Conservation (phyloP, 768 basidiomycete species). For the Termitomyces sp. region DNA sequence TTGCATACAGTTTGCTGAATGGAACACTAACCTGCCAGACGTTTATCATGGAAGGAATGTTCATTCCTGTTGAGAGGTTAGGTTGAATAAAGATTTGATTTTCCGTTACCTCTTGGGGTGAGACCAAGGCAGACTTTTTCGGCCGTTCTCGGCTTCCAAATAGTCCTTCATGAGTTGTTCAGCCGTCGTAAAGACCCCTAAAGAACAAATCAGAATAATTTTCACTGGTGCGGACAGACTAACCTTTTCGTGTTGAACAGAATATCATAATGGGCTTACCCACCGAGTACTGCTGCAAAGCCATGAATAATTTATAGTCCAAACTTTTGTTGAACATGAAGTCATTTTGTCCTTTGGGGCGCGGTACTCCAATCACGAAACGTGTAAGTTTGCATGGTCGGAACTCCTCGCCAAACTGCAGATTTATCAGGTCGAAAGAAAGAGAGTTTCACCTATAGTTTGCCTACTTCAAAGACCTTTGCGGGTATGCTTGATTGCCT, state of each 20-base stretch:
- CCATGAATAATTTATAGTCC: slow-evolving; percentile 67
- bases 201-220: neutral
- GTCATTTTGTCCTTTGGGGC: slow-evolving; percentile 67
- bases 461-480: slow-evolving; percentile 61
- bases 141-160: slow-evolving; percentile 49
- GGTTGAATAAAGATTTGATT: neutral
- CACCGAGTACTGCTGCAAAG: slow-evolving; percentile 70
- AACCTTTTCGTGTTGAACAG: slow-evolving; percentile 85
- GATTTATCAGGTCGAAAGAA: neutral
- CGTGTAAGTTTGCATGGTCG: slow-evolving; percentile 80
- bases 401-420: slow-evolving; percentile 89
- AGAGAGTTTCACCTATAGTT: neutral
- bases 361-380: slow-evolving; percentile 69
- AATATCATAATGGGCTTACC: slow-evolving; percentile 90
- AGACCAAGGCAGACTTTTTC: slow-evolving; percentile 65
- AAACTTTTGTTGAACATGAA: slow-evolving; percentile 72
- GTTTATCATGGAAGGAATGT: slow-evolving; percentile 63
- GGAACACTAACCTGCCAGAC: slow-evolving; percentile 51
- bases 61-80: slow-evolving; percentile 42
- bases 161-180: slow-evolving; percentile 77
- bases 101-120: slow-evolving; percentile 48
- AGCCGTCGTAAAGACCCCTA: slow-evolving; percentile 67
- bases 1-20: neutral
- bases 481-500: slow-evolving; percentile 43
- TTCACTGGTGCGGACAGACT: neutral